Conservation (phyloP, 2,329 filamentous ascomycete species). For the Fusarium drepaniforme region DNA sequence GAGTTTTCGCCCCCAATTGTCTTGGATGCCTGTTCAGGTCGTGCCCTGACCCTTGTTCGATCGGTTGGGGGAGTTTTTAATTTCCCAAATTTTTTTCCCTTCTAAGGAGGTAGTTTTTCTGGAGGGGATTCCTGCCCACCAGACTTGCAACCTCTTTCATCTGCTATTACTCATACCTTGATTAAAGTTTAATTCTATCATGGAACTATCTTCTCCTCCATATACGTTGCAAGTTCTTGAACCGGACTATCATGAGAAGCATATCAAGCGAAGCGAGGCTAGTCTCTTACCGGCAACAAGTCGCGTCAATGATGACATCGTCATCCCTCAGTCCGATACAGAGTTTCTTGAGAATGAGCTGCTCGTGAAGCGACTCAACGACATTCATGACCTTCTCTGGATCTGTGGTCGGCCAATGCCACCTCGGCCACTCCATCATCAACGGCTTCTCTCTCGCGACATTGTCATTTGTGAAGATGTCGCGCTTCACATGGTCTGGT, state of each 20-base stretch:
- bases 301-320: constrained; percentile 30
- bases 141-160: neutral
- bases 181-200: neutral
- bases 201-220: constrained; percentile 9
- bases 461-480: constrained; percentile 53
- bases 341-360: constrained; percentile 31
- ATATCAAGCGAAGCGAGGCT: neutral
- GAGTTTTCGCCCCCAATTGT: neutral
- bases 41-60: neutral
- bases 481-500: constrained; percentile 56
- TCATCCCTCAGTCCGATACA: constrained; percentile 25
- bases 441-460: constrained; percentile 48
- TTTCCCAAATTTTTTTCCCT: neutral
- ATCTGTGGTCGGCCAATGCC: constrained; percentile 46
- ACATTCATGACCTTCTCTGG: constrained; percentile 36
- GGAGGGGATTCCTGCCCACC: neutral
- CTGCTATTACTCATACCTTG: neutral
- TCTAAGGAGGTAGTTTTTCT: neutral
- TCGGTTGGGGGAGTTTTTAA: neutral
- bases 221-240: constrained; percentile 25
- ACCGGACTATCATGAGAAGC: neutral
- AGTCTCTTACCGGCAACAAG: constrained; percentile 25
- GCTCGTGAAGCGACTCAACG: constrained; percentile 31
- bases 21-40: neutral
- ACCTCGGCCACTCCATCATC: constrained; percentile 54